Conservation (phyloP, 768 basidiomycete species). For the Leccinum sublutescens region DNA sequence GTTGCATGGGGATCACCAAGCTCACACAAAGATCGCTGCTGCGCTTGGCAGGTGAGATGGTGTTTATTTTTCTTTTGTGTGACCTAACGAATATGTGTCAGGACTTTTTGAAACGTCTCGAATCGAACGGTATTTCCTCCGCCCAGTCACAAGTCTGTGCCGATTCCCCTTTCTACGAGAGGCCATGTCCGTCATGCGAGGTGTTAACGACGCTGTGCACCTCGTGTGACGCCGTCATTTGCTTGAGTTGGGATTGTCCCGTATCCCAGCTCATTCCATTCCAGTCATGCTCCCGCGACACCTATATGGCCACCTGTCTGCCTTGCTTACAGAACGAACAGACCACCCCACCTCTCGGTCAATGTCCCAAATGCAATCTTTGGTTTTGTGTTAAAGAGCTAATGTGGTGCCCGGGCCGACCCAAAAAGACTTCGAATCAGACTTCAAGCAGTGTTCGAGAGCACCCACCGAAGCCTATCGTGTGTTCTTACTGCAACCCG, state of each 20-base stretch:
- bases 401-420: slow-evolving; percentile 26
- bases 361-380: slow-evolving; percentile 14
- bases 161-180: background rate
- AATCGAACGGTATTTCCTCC: slow-evolving; percentile 3
- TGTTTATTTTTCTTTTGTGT: too few species aligned
- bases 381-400: slow-evolving; percentile 23
- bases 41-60: too few species aligned
- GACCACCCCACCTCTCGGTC: too few species aligned
- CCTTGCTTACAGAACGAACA: too few species aligned
- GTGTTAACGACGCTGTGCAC: slow-evolving; percentile 6
- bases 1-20: too few species aligned
- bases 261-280: too few species aligned
- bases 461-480: slow-evolving; percentile 15
- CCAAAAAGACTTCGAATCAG: background rate
- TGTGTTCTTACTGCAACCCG: slow-evolving; percentile 10
- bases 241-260: slow-evolving; percentile 14
- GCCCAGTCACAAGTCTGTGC: background rate
- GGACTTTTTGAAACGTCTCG: slow-evolving; percentile 19
- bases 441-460: slow-evolving; percentile 2
- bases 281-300: too few species aligned
- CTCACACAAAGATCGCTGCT: too few species aligned
- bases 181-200: slow-evolving; percentile 17
- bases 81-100: background rate
- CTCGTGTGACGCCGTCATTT: slow-evolving; percentile 16
- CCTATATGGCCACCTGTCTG: too few species aligned